Conservation (phyloP, 2,329 filamentous ascomycete species). For the Colletotrichum tamarilloi region DNA sequence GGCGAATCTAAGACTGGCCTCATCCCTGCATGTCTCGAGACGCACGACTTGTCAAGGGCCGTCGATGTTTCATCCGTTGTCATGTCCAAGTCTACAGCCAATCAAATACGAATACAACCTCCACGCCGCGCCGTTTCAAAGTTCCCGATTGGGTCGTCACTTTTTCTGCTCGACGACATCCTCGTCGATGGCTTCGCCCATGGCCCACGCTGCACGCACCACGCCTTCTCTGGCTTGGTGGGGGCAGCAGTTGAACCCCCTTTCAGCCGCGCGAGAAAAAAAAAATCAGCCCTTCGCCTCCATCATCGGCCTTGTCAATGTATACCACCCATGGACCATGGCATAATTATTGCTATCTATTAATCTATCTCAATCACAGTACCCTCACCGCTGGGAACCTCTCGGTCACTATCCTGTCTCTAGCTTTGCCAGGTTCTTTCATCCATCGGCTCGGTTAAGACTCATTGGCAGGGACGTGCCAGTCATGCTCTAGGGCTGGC, state of each 20-base stretch:
- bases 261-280: conserved; percentile 1
- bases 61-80: conserved; percentile 32
- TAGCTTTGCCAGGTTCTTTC: not conserved
- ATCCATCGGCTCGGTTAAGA: not conserved
- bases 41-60: conserved; percentile 30
- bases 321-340: not conserved
- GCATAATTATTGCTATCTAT: conserved; percentile 22
- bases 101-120: conserved; percentile 1
- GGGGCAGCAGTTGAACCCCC: not conserved
- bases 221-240: not conserved
- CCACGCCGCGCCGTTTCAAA: conserved; percentile 26
- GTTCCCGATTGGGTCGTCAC: conserved; percentile 21
- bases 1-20: not conserved
- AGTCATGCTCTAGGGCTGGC: conserved; percentile 2
- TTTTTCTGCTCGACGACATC: not conserved
- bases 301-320: not conserved
- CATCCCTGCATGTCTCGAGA: conserved; percentile 20
- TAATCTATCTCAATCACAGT: conserved; percentile 29
- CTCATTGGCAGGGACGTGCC: not conserved
- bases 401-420: not conserved
- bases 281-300: not conserved
- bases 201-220: not conserved
- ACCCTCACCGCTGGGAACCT: conserved; percentile 11
- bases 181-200: not conserved
- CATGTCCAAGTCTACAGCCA: conserved; percentile 5